Evolutionary conservation across 2,329 filamentous ascomycete species (phyloP).

Genomic region (Xylariaceae sp.): DNA sequence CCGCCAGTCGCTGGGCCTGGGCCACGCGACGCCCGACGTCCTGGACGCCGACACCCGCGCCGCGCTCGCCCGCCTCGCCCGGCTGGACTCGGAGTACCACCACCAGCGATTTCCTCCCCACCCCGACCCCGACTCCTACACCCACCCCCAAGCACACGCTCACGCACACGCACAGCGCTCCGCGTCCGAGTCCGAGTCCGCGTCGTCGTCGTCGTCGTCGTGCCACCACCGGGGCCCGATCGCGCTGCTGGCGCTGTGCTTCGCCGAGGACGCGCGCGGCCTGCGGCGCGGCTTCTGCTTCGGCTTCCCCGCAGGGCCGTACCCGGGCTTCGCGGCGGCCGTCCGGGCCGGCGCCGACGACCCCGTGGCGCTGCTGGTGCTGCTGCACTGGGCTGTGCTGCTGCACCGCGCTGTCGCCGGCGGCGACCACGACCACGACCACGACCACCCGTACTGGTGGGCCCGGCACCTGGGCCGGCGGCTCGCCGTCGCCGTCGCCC

Average conservation of each 20-base stretch:
- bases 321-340: constrained; percentile 23
- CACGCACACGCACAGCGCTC: constrained; percentile 2
- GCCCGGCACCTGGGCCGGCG: constrained; percentile 10
- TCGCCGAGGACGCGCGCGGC: constrained; percentile 27
- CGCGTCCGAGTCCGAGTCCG: too few species aligned
- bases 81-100: constrained; percentile 15
- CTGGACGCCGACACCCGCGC: constrained; percentile 12
- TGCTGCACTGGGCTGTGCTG: constrained; percentile 31
- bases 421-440: too few species aligned
- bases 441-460: constrained; percentile 20
- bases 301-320: constrained; percentile 23
- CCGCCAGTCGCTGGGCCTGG: constrained; percentile 14
- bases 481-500: constrained; percentile 19
- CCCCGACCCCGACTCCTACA: constrained; percentile 6
- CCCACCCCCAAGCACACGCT: too few species aligned
- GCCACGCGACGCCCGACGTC: constrained; percentile 12
- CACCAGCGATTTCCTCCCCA: constrained; percentile 3
- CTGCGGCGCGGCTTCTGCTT: constrained; percentile 24
- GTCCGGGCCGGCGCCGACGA: constrained; percentile 19
- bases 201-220: neutral
- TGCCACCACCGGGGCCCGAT: constrained; percentile 15
- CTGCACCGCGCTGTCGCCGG: too few species aligned
- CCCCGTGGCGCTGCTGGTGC: constrained; percentile 28
- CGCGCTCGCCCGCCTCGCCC: constrained; percentile 15
- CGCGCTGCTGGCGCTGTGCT: constrained; percentile 23